A percentile compares a stretch with the other conserved stretches of the same genome.
Conservation (phyloP, 768 basidiomycete species). For the Guyanaporus albipodus region DNA sequence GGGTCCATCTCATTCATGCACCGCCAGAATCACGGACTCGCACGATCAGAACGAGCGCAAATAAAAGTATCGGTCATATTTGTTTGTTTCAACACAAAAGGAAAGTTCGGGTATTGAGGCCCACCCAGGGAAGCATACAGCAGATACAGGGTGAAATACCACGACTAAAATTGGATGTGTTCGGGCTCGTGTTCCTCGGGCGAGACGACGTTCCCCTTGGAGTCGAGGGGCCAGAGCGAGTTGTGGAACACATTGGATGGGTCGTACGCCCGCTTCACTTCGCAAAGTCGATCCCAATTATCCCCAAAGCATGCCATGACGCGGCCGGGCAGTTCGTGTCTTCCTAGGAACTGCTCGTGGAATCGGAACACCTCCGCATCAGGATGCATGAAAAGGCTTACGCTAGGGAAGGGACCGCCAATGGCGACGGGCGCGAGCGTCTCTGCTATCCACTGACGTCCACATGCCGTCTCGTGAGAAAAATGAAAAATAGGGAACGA, state of each 20-base stretch:
- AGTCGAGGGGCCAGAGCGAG: constrained; percentile 75
- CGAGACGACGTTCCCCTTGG: constrained; percentile 50
- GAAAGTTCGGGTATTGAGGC: too few species aligned
- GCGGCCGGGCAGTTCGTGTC: constrained; percentile 60
- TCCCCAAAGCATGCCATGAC: constrained; percentile 66
- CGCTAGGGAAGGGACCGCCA: constrained; percentile 83
- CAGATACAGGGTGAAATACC: too few species aligned
- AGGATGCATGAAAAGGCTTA: constrained; percentile 39
- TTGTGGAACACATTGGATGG: constrained; percentile 73
- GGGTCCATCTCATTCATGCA: too few species aligned
- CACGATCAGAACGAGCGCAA: too few species aligned
- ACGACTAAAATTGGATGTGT: constrained; percentile 22
- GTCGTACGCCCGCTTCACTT: constrained; percentile 74
- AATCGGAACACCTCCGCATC: constrained; percentile 15
- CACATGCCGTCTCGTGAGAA: constrained; percentile 10
- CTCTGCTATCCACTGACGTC: constrained; percentile 69
- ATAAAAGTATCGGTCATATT: too few species aligned
- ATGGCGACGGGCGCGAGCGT: constrained; percentile 67
- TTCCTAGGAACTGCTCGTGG: constrained; percentile 63
- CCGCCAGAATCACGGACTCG: too few species aligned
- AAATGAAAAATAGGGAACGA: background rate
- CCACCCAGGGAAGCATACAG: too few species aligned
- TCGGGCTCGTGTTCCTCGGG: constrained; percentile 59
- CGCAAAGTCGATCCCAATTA: constrained; percentile 67
- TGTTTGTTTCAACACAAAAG: too few species aligned